Percentiles rank a stretch among this genome's conserved stretches.
Evolutionary conservation across 2,329 filamentous ascomycete species (phyloP).

Genomic region (Scolecobasidium constrictum): DNA sequence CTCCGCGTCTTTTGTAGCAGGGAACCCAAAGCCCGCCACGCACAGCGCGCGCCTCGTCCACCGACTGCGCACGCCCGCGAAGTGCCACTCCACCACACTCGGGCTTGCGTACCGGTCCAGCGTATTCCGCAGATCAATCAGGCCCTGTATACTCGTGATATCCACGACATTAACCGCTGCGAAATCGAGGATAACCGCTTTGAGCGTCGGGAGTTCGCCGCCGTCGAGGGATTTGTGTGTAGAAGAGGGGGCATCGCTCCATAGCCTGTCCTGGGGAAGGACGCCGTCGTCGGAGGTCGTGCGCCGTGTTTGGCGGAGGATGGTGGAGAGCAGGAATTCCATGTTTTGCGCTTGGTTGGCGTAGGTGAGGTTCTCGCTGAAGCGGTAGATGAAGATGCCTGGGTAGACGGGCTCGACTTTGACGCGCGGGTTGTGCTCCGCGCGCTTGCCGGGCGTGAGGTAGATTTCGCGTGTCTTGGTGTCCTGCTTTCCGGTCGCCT

Average conservation of each 20-base stretch:
- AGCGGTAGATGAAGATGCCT: conserved; percentile 8
- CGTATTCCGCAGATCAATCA: conserved; percentile 53
- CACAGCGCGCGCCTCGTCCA: conserved; percentile 3
- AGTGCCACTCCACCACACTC: conserved; percentile 4
- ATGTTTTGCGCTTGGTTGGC: conserved; percentile 2
- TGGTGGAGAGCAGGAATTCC: neutral
- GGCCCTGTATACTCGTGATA: conserved; percentile 72
- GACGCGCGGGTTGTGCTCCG: conserved; percentile 2
- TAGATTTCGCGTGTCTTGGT: conserved; percentile 1
- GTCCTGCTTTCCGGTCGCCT: no score
- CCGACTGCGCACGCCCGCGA: neutral
- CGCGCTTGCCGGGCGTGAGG: neutral
- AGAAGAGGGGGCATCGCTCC: neutral
- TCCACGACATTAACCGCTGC: conserved; percentile 74
- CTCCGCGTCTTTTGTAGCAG: neutral
- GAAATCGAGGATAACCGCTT: conserved; percentile 82
- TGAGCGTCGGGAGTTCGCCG: conserved; percentile 8
- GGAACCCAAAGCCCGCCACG: conserved; percentile 1
- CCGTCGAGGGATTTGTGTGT: neutral
- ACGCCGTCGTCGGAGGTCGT: neutral
- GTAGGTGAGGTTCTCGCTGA: conserved; percentile 5
- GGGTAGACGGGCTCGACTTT: neutral
- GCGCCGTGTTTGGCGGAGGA: neutral
- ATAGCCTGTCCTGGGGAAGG: neutral
- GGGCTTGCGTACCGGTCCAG: conserved; percentile 3